phyloP scores from a whole-genome alignment of 1,139 yeast genomes.

The Sugiyamaella neomexicana region DNA sequence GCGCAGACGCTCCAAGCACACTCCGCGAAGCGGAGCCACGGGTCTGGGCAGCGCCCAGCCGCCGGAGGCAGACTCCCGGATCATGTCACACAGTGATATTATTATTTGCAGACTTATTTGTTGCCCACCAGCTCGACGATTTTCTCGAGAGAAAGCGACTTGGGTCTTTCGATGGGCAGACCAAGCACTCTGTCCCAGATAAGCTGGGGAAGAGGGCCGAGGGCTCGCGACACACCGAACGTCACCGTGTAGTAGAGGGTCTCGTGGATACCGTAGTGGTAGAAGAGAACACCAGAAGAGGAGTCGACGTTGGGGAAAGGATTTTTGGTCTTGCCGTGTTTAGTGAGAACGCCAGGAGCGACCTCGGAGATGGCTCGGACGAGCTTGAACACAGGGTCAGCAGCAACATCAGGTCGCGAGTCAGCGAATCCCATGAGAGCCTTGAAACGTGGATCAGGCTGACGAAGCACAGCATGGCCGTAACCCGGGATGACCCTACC shows the following conservation, averaged over 20 bases:
- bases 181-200: slow-evolving; percentile 96
- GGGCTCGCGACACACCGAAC: slow-evolving; percentile 97
- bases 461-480: slow-evolving; percentile 95
- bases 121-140: slow-evolving; percentile 33
- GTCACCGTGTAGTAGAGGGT: slow-evolving; percentile 95
- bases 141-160: slow-evolving; percentile 74
- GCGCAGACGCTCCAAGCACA: too few relatives aligned
- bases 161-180: slow-evolving; percentile 96
- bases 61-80: background rate
- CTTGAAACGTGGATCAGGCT: slow-evolving; percentile 96
- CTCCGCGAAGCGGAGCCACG: background rate
- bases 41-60: slow-evolving; percentile 5
- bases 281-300: slow-evolving; percentile 94
- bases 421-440: slow-evolving; percentile 94
- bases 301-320: slow-evolving; percentile 99
- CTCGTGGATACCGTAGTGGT: slow-evolving; percentile 95
- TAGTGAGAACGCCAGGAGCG: slow-evolving; percentile 91
- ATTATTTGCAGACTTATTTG: background rate
- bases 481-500: slow-evolving; percentile 98
- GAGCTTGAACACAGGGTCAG: slow-evolving; percentile 55
- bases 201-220: slow-evolving; percentile 96
- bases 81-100: too few relatives aligned
- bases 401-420: slow-evolving; percentile 40
- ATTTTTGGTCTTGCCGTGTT: slow-evolving; percentile 98
- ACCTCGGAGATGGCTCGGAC: slow-evolving; percentile 78